Evolutionary conservation across 495 filamentous ascomycete genomes (phyloP).

Genomic region (Penicillium manginii): DNA sequence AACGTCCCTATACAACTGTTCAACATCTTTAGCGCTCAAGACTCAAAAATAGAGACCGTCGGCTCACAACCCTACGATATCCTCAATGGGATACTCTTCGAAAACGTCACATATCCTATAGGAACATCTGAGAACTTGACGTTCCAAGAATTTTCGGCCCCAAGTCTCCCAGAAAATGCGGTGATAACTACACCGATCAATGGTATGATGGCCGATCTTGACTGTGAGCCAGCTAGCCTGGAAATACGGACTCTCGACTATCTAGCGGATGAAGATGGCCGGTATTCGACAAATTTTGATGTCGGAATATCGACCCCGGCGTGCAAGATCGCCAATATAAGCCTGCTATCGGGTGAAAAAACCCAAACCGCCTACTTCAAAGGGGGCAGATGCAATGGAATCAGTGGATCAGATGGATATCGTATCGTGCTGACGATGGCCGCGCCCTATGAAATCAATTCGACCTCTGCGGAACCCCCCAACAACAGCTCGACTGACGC

Average conservation of each 20-base stretch:
- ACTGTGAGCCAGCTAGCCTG: constrained; percentile 9
- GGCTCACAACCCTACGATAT: constrained; percentile 6
- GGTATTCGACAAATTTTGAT: background rate
- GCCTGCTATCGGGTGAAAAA: background rate
- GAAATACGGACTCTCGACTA: constrained; percentile 1
- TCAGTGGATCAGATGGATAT: background rate
- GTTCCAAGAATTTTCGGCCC: constrained; percentile 17
- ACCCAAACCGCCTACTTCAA: background rate
- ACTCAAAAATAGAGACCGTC: background rate
- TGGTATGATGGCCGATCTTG: constrained; percentile 21
- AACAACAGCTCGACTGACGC: no score
- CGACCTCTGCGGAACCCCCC: background rate
- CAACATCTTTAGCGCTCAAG: background rate
- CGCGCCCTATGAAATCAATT: background rate
- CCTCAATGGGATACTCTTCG: constrained; percentile 14
- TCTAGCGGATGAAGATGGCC: background rate
- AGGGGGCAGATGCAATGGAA: constrained; percentile 3
- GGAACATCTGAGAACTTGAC: constrained; percentile 12
- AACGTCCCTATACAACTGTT: constrained; percentile 5
- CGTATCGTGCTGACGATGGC: constrained; percentile 8
- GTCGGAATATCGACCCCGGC: constrained; percentile 2
- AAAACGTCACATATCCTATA: constrained; percentile 12
- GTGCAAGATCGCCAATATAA: constrained; percentile 9
- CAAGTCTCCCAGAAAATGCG: constrained; percentile 5
- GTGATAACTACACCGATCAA: constrained; percentile 16